These are phyloP conservation scores for Aspergillus saccharolyticus DNA, from an alignment of 495 filamentous ascomycete genomes.

Conservation along the genomic window DNA sequence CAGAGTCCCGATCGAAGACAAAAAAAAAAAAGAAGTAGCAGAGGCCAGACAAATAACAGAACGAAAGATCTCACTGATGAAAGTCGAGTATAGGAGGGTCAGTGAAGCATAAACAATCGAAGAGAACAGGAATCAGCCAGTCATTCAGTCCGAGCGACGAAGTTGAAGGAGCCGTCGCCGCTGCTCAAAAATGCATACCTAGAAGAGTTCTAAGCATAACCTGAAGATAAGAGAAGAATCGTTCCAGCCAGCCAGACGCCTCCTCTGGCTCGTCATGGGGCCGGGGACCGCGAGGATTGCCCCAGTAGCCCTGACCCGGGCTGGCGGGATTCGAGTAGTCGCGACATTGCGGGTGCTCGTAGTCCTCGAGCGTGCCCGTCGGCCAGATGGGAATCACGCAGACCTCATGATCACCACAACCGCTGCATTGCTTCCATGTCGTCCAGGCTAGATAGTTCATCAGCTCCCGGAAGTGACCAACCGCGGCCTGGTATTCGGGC, in stretches of 20 bases:
- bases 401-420: constrained; percentile 52
- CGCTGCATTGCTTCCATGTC: constrained; percentile 55
- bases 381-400: constrained; percentile 68
- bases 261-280: neutral
- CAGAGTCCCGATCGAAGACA: neutral
- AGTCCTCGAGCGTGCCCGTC: constrained; percentile 49
- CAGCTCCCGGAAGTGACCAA: constrained; percentile 32
- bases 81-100: too few relatives aligned
- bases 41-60: neutral
- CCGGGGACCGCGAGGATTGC: constrained; percentile 2
- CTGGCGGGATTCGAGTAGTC: constrained; percentile 23
- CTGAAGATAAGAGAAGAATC: neutral
- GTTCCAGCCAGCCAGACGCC: neutral
- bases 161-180: too few relatives aligned
- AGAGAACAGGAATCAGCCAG: too few relatives aligned
- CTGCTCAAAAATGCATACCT: neutral
- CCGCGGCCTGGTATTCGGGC: constrained; percentile 19
- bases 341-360: constrained; percentile 46
- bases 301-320: constrained; percentile 37
- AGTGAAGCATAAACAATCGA: too few relatives aligned
- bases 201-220: neutral
- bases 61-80: too few relatives aligned
- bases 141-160: too few relatives aligned
- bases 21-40: neutral
- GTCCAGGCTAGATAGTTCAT: constrained; percentile 54